Evolutionary conservation across 73 alveolate genomes (phyloP).

Genomic region (Paramecium caudatum): DNA sequence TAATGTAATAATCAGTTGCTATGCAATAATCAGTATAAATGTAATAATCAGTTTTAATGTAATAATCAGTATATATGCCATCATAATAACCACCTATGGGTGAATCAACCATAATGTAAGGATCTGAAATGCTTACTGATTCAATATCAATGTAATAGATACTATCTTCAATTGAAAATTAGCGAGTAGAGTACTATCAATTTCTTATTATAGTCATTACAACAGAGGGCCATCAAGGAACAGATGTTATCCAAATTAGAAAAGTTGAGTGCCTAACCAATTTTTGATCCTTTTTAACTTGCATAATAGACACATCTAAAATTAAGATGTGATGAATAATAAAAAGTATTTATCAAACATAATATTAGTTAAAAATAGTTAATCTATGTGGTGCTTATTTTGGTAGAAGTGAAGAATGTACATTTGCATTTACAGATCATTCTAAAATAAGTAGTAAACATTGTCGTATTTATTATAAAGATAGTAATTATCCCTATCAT

Average conservation of each 20-base stretch:
- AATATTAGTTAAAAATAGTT: not conserved
- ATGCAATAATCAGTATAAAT: not conserved
- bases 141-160: not conserved
- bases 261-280: not conserved
- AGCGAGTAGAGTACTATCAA: conserved; percentile 54
- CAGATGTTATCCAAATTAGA: not conserved
- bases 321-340: conserved; percentile 34
- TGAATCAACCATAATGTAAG: not conserved
- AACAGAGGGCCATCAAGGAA: not conserved
- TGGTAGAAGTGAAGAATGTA: conserved; percentile 59
- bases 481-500: not conserved
- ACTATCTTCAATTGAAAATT: not conserved
- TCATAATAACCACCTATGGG: not conserved
- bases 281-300: conserved; percentile 51
- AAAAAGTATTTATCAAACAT: not conserved
- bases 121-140: no score
- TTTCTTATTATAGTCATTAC: not conserved
- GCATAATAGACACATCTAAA: conserved; percentile 26
- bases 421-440: conserved; percentile 57
- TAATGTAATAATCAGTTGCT: not conserved
- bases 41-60: not conserved
- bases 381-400: conserved; percentile 24
- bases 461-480: not conserved
- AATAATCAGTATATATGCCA: not conserved
- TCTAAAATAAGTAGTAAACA: conserved; percentile 49